A percentile compares a stretch with the other conserved stretches of the same genome.
phyloP scores from a whole-genome alignment of 108 stramenopile species.

The Poteriospumella lacustris region DNA sequence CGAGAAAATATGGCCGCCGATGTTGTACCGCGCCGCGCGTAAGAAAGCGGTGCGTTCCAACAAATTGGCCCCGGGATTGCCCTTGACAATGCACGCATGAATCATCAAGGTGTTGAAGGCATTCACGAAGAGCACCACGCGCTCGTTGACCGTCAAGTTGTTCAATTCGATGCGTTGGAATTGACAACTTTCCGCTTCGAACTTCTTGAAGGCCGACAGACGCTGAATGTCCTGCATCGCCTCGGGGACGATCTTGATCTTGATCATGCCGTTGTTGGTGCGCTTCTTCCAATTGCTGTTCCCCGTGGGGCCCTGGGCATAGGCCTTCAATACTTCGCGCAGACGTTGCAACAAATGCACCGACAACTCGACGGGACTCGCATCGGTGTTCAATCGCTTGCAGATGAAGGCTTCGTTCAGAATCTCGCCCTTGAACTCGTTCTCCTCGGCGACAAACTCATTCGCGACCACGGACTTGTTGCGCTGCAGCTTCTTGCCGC shows the following conservation, averaged over 20 bases:
- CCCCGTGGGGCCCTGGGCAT: neutral
- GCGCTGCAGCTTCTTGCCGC: too few relatives aligned
- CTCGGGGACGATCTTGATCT: neutral
- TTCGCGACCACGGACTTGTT: too few relatives aligned
- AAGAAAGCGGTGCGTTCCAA: neutral
- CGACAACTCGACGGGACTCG: neutral
- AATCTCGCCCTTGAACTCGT: neutral
- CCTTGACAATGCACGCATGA: neutral
- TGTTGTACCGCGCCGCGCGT: neutral
- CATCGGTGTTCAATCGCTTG: neutral
- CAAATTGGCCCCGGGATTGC: neutral
- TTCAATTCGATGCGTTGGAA: neutral
- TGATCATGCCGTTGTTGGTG: neutral
- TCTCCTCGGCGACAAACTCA: neutral
- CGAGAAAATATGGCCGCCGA: neutral
- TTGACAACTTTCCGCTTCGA: neutral
- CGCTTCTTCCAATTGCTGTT: neutral
- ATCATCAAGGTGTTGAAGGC: neutral
- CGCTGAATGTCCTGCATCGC: neutral
- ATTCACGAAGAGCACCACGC: neutral
- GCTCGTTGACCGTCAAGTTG: neutral
- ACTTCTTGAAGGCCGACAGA: neutral
- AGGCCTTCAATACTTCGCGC: neutral
- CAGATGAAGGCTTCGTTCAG: neutral
- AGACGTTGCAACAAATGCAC: neutral